Evolutionary conservation across 2,329 filamentous ascomycete species (phyloP).

Genomic region (Byssoonygena ceratinophila): DNA sequence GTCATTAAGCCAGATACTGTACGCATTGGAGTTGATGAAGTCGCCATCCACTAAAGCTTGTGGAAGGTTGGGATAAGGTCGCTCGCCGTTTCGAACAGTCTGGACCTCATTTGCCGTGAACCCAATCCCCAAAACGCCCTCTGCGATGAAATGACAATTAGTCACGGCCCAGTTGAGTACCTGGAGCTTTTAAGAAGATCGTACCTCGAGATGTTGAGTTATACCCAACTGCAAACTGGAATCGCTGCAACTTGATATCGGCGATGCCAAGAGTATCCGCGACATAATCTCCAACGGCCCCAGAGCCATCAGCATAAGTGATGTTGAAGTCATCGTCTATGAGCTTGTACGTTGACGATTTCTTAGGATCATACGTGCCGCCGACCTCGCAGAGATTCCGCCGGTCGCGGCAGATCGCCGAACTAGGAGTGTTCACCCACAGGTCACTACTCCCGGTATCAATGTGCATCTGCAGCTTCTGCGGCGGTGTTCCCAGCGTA

Average conservation of each 20-base stretch:
- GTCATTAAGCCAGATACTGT: slow-evolving; percentile 67
- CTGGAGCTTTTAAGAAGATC: slow-evolving; percentile 7
- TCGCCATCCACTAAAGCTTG: slow-evolving; percentile 52
- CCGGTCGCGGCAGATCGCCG: slow-evolving; percentile 46
- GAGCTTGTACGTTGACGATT: slow-evolving; percentile 65
- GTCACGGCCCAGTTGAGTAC: neutral
- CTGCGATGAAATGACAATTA: slow-evolving; percentile 22
- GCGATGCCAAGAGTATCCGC: slow-evolving; percentile 57
- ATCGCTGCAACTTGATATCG: slow-evolving; percentile 38
- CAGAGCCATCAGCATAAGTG: slow-evolving; percentile 71
- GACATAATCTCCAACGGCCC: slow-evolving; percentile 67
- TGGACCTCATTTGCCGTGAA: slow-evolving; percentile 71
- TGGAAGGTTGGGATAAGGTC: slow-evolving; percentile 59
- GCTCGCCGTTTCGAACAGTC: slow-evolving; percentile 43
- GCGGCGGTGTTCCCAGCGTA: slow-evolving; percentile 47
- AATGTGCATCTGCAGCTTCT: slow-evolving; percentile 47
- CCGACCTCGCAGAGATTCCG: slow-evolving; percentile 47
- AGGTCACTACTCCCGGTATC: slow-evolving; percentile 55
- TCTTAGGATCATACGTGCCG: slow-evolving; percentile 59
- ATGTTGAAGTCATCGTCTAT: slow-evolving; percentile 74
- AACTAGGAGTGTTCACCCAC: slow-evolving; percentile 56
- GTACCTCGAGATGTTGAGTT: slow-evolving; percentile 27
- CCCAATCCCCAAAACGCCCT: slow-evolving; percentile 78
- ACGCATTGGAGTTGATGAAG: slow-evolving; percentile 55
- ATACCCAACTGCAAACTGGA: slow-evolving; percentile 53